Evolutionary conservation across 2,329 filamentous ascomycete species (phyloP), one percentile per base, ranked within the genome.

Genomic region (Pseudogymnoascus sp.): DNA sequence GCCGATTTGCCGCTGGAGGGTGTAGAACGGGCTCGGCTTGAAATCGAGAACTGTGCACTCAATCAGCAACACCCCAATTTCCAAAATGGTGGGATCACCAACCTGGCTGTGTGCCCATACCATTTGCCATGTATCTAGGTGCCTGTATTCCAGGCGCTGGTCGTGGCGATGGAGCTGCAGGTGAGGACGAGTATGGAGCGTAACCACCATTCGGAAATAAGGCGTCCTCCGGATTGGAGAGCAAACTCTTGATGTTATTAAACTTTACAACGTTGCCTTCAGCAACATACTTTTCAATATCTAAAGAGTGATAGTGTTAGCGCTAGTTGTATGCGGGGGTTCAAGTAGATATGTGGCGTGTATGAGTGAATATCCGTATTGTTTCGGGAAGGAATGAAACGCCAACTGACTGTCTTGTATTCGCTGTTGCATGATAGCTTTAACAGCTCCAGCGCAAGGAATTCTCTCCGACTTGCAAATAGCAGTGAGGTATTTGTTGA

Each of bases 11-110:
- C 85, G 79, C 53, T 87, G 73, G 34, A 93, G 80, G 10, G 84
- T 84, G 72, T 93, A 97, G 75, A 97, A 99, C 0, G 95, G 93
- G 70, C 91, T 96, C 3, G 85, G 75, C 71, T 90, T 93, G 78
- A 89, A 89, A 59, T 75, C 76, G 59, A 84, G 74, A 34, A 56
- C 50, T 56, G 44, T 50, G 23, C 6, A 50, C 28, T 28, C 23
- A 50, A 50, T 50, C 44, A 50, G 44, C 23, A n/a, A n/a, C 8
- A 28, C 1, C 14, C 28, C 23, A 11, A 50, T 12, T n/a, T 28
- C 44, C 44, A 50, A n/a, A 46, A 5, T 1, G 23, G 23, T n/a
- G 23, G 3, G 10, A 16, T 14, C 14, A 50, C 44, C 23, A 50
- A 50, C 44, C 44, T 38, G 21, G 16, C 16, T 42, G 36, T 56